These are phyloP conservation scores for Pleurotus salmoneostramineus DNA, from an alignment of 768 basidiomycete species.

Conservation along the genomic window DNA sequence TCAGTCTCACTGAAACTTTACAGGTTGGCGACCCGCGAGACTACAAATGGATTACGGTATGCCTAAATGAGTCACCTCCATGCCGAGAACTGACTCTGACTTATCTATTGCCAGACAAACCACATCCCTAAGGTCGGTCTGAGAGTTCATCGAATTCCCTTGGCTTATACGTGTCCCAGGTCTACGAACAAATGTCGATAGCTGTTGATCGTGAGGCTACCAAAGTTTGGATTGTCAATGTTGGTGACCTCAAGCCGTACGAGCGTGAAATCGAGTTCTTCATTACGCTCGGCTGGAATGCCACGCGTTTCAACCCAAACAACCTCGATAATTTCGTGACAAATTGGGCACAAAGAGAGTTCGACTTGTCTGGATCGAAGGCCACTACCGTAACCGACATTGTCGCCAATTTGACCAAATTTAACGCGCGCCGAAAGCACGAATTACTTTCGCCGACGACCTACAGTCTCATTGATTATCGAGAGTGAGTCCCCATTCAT, in stretches of 20 bases:
- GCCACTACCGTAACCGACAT: constrained; percentile 45
- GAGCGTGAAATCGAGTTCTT: constrained; percentile 72
- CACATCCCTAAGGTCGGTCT: constrained; percentile 44
- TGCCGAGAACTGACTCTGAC: not conserved
- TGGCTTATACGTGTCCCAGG: constrained; percentile 21
- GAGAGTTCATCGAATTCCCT: not conserved
- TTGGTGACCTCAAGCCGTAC: constrained; percentile 73
- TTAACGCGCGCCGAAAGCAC: constrained; percentile 59
- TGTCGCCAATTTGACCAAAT: constrained; percentile 50
- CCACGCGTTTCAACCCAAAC: constrained; percentile 47
- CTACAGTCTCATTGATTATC: constrained; percentile 61
- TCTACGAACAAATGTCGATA: constrained; percentile 68
- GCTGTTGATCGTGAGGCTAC: constrained; percentile 56
- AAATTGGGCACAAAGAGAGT: constrained; percentile 64
- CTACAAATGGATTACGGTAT: constrained; percentile 69
- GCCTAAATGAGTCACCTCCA: constrained; percentile 11
- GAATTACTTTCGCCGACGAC: constrained; percentile 62
- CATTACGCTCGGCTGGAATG: constrained; percentile 59
- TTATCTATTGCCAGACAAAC: constrained; percentile 31
- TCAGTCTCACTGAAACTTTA: not conserved
- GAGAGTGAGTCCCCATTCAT: constrained; percentile 46
- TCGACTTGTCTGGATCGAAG: constrained; percentile 37
- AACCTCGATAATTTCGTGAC: constrained; percentile 51
- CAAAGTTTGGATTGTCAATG: constrained; percentile 68
- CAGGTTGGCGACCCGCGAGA: constrained; percentile 62